Evolutionary conservation across 2,329 filamentous ascomycete species (phyloP).

Genomic region (Arthrobotrys sphaeroides): DNA sequence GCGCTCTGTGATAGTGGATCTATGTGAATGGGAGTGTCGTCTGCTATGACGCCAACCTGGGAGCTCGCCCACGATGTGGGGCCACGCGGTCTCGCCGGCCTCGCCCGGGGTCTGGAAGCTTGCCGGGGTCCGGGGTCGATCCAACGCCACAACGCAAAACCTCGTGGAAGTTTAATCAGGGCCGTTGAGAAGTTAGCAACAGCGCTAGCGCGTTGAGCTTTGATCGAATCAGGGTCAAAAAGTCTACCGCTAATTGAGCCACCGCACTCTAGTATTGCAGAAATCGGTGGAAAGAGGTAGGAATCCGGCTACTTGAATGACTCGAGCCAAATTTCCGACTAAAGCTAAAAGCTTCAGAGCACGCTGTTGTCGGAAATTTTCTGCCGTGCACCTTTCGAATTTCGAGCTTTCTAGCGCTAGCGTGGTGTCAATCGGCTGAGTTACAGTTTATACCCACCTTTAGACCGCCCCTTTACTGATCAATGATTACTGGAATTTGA

Average conservation of each 20-base stretch:
- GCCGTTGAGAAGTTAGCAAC: too few species aligned
- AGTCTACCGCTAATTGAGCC: conserved; percentile 5
- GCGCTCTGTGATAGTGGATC: not conserved
- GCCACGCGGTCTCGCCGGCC: conserved; percentile 3
- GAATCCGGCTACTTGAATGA: too few species aligned
- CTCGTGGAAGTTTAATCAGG: conserved; percentile 1
- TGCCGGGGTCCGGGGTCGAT: conserved; percentile 31
- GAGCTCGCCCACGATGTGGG: not conserved
- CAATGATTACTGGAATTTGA: too few species aligned
- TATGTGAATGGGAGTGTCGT: not conserved
- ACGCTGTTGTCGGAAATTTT: too few species aligned
- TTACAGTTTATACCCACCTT: too few species aligned
- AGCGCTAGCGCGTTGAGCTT: not conserved
- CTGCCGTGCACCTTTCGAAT: too few species aligned
- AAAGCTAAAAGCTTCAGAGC: too few species aligned
- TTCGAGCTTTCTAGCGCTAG: not conserved
- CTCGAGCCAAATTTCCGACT: too few species aligned
- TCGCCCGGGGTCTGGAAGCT: conserved; percentile 4
- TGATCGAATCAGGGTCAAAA: not conserved
- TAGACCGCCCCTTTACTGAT: too few species aligned
- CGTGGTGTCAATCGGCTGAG: too few species aligned
- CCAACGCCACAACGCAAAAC: conserved; percentile 42
- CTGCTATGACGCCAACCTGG: conserved; percentile 30
- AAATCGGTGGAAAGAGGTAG: too few species aligned
- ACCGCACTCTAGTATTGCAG: not conserved